A percentile compares a stretch with the other conserved stretches of the same genome.
Conservation (phyloP, 169 alveolate species). For the Plasmodium knowlesi region DNA sequence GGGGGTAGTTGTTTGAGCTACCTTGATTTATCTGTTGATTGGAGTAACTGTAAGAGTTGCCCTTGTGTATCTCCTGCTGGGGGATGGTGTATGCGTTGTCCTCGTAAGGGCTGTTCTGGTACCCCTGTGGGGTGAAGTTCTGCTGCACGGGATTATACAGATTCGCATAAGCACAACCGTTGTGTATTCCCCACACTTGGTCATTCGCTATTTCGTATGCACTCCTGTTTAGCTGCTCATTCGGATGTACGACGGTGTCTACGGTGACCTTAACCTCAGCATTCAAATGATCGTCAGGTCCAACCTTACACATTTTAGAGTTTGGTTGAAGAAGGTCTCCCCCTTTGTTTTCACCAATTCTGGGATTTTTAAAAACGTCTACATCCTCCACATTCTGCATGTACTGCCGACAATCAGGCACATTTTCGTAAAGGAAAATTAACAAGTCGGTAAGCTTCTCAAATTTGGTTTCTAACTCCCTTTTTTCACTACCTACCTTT, state of each 20-base stretch:
- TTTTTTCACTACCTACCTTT: constrained; percentile 10
- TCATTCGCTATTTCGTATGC: not conserved
- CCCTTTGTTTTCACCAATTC: not conserved
- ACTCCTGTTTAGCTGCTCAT: not conserved
- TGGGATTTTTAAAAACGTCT: constrained; percentile 20
- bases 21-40: not conserved
- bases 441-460: constrained; percentile 61
- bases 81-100: not conserved
- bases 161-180: not conserved
- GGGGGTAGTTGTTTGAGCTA: not conserved
- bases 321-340: not conserved
- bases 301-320: not conserved
- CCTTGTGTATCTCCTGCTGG: not conserved
- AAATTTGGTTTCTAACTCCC: not conserved
- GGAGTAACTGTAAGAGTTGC: not conserved
- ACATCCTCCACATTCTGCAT: constrained; percentile 56
- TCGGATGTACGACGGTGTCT: not conserved
- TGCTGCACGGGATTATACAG: not conserved
- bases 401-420: constrained; percentile 26
- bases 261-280: not conserved
- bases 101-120: not conserved
- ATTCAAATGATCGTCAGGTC: not conserved
- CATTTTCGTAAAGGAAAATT: constrained; percentile 54
- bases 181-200: not conserved
- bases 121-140: not conserved